These are phyloP conservation scores for Gossypium sturtianum DNA, from an alignment of 345 rosid species.

Conservation along the genomic window DNA sequence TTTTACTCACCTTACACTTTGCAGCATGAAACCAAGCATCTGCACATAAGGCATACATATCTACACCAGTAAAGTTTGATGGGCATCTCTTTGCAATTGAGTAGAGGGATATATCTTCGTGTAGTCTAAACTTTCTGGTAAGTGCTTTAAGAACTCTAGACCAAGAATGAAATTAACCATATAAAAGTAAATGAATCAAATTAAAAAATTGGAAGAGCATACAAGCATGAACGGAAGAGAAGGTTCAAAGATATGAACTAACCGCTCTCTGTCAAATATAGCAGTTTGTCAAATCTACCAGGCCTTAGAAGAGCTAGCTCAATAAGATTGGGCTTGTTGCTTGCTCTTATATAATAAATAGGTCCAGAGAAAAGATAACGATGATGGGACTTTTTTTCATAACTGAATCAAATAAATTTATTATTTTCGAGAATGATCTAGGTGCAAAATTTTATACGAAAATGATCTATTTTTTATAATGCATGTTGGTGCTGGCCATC, in stretches of 20 bases:
- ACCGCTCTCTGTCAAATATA: conserved; percentile 92
- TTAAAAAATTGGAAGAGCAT: background rate
- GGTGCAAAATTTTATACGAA: no score
- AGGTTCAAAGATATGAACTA: conserved; percentile 12
- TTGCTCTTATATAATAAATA: conserved; percentile 93
- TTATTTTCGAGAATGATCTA: no score
- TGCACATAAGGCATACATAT: conserved; percentile 94
- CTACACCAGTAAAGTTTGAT: conserved; percentile 88
- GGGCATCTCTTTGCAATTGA: conserved; percentile 82
- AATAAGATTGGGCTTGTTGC: conserved; percentile 93
- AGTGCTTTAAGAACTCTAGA: conserved; percentile 85
- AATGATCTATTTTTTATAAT: no score
- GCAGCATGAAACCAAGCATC: conserved; percentile 99
- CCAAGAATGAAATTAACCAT: conserved; percentile 13
- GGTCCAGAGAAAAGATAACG: conserved; percentile 37
- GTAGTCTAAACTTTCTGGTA: conserved; percentile 78
- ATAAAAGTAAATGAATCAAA: conserved; percentile 1
- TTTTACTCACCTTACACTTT: conserved; percentile 59
- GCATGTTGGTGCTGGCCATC: no score
- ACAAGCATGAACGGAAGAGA: background rate
- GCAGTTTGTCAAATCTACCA: conserved; percentile 90
- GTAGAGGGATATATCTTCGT: conserved; percentile 69
- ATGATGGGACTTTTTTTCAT: background rate
- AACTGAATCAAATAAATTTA: no score
- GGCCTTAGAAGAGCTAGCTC: conserved; percentile 96